Conservation (phyloP, 352 stramenopile genomes). For the Phytophthora kernoviae region DNA sequence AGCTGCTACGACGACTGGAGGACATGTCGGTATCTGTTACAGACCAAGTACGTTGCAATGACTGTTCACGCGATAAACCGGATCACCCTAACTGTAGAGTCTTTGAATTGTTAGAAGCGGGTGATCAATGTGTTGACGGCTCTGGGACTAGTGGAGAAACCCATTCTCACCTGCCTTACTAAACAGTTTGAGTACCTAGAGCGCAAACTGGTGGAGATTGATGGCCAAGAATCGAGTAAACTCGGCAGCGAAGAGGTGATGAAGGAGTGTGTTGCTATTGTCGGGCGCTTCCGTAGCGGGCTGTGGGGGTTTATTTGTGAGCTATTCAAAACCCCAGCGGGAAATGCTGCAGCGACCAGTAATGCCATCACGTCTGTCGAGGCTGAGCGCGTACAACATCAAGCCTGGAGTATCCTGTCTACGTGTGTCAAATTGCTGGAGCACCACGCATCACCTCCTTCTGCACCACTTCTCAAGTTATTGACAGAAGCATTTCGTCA, state of each 20-base stretch:
- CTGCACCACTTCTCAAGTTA: conserved; percentile 45
- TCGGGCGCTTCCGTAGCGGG: conserved; percentile 69
- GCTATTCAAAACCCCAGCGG: conserved; percentile 58
- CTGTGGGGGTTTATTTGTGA: conserved; percentile 82
- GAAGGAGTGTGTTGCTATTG: conserved; percentile 52
- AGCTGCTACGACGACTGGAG: conserved; percentile 69
- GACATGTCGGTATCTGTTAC: conserved; percentile 59
- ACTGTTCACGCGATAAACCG: background rate
- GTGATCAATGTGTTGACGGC: conserved; percentile 62
- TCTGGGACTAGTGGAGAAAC: conserved; percentile 67
- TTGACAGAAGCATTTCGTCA: conserved; percentile 73
- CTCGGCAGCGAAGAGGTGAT: conserved; percentile 44
- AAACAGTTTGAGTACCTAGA: conserved; percentile 77
- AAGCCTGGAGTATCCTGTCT: conserved; percentile 63
- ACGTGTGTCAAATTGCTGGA: conserved; percentile 57
- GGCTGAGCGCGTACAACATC: conserved; percentile 66
- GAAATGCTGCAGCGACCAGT: conserved; percentile 23
- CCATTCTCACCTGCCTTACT: conserved; percentile 62
- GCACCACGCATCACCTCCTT: conserved; percentile 45
- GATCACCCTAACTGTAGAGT: background rate
- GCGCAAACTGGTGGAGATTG: conserved; percentile 43
- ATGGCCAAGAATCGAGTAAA: conserved; percentile 17
- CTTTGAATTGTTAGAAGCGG: conserved; percentile 42
- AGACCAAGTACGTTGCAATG: conserved; percentile 47
- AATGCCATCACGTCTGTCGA: conserved; percentile 62